These are phyloP conservation scores for Penicillium brevicompactum DNA, from an alignment of 2,329 filamentous ascomycete genomes.

Conservation along the genomic window DNA sequence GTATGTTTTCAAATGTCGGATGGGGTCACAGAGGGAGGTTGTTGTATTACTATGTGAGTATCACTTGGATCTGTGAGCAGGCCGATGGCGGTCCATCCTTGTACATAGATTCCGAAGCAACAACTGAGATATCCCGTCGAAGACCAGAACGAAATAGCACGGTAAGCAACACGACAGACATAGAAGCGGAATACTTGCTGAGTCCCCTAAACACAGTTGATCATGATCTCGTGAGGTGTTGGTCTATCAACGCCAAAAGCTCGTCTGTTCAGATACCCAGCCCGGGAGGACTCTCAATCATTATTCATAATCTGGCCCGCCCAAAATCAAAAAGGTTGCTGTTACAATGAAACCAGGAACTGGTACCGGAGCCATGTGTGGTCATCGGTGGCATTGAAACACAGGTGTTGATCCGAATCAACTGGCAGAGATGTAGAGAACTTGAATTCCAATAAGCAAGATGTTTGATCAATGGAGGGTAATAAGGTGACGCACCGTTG, in stretches of 20 bases:
- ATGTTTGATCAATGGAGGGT: not conserved
- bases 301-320: no score
- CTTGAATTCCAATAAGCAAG: constrained; percentile 13
- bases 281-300: not conserved
- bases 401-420: constrained; percentile 16
- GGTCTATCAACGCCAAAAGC: not conserved
- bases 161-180: not conserved
- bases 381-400: not conserved
- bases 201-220: not conserved
- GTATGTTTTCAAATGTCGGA: not conserved
- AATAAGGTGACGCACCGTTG: constrained; percentile 66
- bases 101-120: not conserved
- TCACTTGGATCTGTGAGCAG: not conserved
- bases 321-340: not conserved
- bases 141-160: not conserved
- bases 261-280: not conserved
- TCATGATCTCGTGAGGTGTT: not conserved
- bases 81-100: not conserved
- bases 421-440: constrained; percentile 44
- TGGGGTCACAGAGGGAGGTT: not conserved
- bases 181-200: not conserved
- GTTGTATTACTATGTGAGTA: not conserved
- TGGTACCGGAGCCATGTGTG: not conserved
- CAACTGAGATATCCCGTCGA: not conserved
- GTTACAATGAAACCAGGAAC: not conserved